phyloP scores from a whole-genome alignment of 2,329 filamentous ascomycete species.

The Fusarium tuaranense region DNA sequence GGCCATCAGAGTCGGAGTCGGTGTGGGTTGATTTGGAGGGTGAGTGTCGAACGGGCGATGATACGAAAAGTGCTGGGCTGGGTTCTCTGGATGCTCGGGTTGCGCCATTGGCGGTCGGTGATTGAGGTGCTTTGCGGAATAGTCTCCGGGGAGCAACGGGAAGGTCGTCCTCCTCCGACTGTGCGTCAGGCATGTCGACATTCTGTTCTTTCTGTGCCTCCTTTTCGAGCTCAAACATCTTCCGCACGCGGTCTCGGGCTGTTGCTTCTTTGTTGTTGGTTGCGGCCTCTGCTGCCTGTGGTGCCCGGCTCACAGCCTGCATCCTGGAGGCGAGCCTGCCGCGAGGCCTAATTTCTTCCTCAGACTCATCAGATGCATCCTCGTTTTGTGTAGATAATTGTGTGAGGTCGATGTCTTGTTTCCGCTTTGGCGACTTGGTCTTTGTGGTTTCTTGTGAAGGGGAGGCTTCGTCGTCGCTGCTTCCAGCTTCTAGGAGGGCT shows the following conservation, averaged over 20 bases:
- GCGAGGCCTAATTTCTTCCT: constrained; percentile 61
- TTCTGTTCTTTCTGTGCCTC: constrained; percentile 43
- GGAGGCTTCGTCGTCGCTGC: constrained; percentile 59
- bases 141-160: constrained; percentile 56
- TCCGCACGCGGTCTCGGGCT: constrained; percentile 55
- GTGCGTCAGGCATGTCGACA: constrained; percentile 46
- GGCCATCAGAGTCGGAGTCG: constrained; percentile 57
- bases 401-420: constrained; percentile 10
- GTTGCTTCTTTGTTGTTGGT: constrained; percentile 45
- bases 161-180: constrained; percentile 56
- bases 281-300: constrained; percentile 6
- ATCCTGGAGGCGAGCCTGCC: constrained; percentile 75
- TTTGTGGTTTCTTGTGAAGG: constrained; percentile 23
- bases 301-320: constrained; percentile 53
- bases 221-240: constrained; percentile 52
- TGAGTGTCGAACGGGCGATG: constrained; percentile 58
- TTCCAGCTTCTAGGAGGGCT: constrained; percentile 63
- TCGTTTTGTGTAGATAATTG: constrained; percentile 49
- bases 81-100: constrained; percentile 40
- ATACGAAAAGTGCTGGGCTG: constrained; percentile 66
- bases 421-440: constrained; percentile 26
- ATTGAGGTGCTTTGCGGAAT: constrained; percentile 50
- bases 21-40: constrained; percentile 45
- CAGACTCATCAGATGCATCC: constrained; percentile 60
- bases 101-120: constrained; percentile 45